Base-by-base conservation (phyloP, 306 rosid species). In the Cicer bijugum region DNA sequence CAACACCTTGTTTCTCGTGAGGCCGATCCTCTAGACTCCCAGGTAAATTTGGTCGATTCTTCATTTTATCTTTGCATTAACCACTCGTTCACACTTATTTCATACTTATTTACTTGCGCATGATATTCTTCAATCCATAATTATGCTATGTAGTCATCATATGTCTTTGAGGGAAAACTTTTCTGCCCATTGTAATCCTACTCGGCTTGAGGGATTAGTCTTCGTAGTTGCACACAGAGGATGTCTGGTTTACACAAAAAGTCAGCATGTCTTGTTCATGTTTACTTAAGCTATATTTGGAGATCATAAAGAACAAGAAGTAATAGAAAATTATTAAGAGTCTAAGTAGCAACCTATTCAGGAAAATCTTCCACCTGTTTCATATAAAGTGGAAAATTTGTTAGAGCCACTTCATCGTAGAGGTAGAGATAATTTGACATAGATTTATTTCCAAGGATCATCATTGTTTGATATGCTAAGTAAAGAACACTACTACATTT, bases 1-100 rank as follows among this genome's bases (percentile, higher is more conserved):
- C 97, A 93, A 51, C 88, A 89, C 69, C 88, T 91, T 56, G 91
- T 93, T 75, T 91, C 97, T 37, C 96, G 97, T 0, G 98, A 93
- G 86, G 96, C 96, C 5, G 89, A 93, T 85, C 98, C 97, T 67
- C 78, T 89, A 7, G 97, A 93, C 56, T 82, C 97, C 12, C 91
- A 88, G 92, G 97, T 79, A 45, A 2, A 15, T 69, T 68, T 20
- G n/a, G 14, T 51, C 15, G 12, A 66, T 19, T 40, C 52, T 77
- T 10, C 53, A 57, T 10, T 71, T 67, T 9, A 35, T 43, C 65
- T 39, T 48, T 12, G 17, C 16, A 43, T 56, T 12, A 45, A 43
- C 40, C 14, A 10, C 48, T 20, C 42, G 12, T 39, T 58, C 74
- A 10, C 19, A 38, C 23, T 35, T 63, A 12, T 8, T 17, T 68